Evolutionary conservation across 2,329 filamentous ascomycete genomes (phyloP).

Genomic region (Lecanoromycetidae sp.): DNA sequence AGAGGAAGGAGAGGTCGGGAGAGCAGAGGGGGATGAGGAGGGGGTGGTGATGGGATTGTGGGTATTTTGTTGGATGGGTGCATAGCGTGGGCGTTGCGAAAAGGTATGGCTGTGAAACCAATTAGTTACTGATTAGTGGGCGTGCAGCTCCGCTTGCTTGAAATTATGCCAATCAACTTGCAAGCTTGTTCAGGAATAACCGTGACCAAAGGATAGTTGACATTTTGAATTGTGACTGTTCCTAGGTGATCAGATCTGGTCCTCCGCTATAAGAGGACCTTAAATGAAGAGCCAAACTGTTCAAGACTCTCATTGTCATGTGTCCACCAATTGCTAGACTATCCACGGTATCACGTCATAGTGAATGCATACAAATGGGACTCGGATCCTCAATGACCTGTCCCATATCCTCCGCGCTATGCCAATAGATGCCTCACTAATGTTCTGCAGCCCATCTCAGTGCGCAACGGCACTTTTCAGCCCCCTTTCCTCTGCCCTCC

Average conservation of each 20-base stretch:
- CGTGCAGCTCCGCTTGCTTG: not conserved
- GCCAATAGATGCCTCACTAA: not conserved
- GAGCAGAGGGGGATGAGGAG: conserved; percentile 62
- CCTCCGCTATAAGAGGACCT: too few species aligned
- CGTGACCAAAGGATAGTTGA: too few species aligned
- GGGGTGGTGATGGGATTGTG: conserved; percentile 35
- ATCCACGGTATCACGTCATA: too few species aligned
- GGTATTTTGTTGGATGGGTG: not conserved
- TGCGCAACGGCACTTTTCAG: not conserved
- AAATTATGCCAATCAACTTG: too few species aligned
- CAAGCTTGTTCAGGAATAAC: too few species aligned
- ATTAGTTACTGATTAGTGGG: not conserved
- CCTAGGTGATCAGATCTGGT: too few species aligned
- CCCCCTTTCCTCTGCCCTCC: conserved; percentile 16
- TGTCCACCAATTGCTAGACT: too few species aligned
- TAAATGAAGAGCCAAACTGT: too few species aligned
- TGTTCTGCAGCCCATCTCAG: not conserved
- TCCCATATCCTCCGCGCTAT: not conserved
- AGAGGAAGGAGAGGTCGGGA: conserved; percentile 63
- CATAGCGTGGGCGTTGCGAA: not conserved
- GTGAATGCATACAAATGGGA: not conserved
- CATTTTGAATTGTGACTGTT: too few species aligned
- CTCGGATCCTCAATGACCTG: not conserved
- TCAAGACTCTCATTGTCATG: too few species aligned
- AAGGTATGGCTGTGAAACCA: not conserved